Evolutionary conservation across 2,329 filamentous ascomycete genomes (phyloP).

Genomic region (Fusarium circinatum): DNA sequence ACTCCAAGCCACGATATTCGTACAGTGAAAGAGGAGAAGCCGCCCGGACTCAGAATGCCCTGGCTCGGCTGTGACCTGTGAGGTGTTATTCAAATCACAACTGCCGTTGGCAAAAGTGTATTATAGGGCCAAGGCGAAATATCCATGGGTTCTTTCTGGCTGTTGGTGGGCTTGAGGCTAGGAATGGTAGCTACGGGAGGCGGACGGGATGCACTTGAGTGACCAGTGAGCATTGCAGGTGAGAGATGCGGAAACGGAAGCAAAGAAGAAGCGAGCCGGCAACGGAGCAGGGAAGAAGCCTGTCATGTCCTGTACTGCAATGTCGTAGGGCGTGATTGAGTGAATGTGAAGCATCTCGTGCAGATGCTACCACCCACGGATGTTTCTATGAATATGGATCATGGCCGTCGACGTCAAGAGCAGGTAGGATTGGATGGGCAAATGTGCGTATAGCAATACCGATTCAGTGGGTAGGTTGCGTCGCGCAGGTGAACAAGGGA

Average conservation of each 20-base stretch:
- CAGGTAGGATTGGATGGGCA: neutral
- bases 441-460: neutral
- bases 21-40: neutral
- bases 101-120: conserved; percentile 20
- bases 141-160: conserved; percentile 7
- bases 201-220: conserved; percentile 19
- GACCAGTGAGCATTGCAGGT: conserved; percentile 32
- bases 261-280: conserved; percentile 20
- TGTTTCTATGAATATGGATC: conserved; percentile 9
- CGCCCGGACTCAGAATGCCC: neutral
- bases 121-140: conserved; percentile 25
- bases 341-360: conserved; percentile 16
- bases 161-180: conserved; percentile 28
- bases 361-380: conserved; percentile 10
- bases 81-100: neutral
- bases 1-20: conserved; percentile 26
- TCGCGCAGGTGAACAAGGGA: conserved; percentile 13
- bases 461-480: conserved; percentile 11
- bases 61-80: neutral
- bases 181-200: conserved; percentile 31
- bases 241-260: conserved; percentile 14
- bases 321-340: conserved; percentile 11
- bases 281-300: conserved; percentile 28
- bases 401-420: neutral
- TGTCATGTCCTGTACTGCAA: conserved; percentile 2